Evolutionary conservation across 2,329 filamentous ascomycete genomes (phyloP).

Genomic region (Aspergillus versicolor): DNA sequence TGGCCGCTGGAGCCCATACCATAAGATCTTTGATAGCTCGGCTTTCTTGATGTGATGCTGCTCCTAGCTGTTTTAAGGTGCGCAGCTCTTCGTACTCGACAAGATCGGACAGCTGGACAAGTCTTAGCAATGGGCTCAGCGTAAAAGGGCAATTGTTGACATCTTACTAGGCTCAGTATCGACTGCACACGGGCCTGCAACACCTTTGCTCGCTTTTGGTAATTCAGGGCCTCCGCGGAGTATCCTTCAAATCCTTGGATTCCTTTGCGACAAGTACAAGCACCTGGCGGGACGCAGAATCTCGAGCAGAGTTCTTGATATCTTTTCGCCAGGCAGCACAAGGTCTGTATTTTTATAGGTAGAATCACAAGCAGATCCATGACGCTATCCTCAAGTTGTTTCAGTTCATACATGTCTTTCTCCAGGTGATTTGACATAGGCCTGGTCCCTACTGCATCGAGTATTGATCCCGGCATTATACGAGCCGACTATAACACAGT

Average conservation of each 20-base stretch:
- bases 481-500: not conserved
- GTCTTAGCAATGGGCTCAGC: not conserved
- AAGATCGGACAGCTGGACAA: not conserved
- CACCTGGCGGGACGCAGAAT: not conserved
- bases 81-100: conserved; percentile 12
- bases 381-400: conserved; percentile 15
- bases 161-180: conserved; percentile 9
- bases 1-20: not conserved
- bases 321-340: conserved; percentile 5
- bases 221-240: conserved; percentile 1
- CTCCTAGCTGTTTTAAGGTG: too few species aligned
- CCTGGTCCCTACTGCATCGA: too few species aligned
- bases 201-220: conserved; percentile 12
- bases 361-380: conserved; percentile 15
- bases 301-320: conserved; percentile 7
- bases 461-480: too few species aligned
- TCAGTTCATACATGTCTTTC: conserved; percentile 11
- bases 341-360: conserved; percentile 5
- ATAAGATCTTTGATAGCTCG: conserved; percentile 8
- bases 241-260: conserved; percentile 11
- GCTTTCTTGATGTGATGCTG: too few species aligned
- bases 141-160: not conserved
- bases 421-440: not conserved
- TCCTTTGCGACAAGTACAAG: not conserved
- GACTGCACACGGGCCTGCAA: conserved; percentile 12